Evolutionary conservation across 352 stramenopile species (phyloP).

Genomic region (Globisporangium barbulae): DNA sequence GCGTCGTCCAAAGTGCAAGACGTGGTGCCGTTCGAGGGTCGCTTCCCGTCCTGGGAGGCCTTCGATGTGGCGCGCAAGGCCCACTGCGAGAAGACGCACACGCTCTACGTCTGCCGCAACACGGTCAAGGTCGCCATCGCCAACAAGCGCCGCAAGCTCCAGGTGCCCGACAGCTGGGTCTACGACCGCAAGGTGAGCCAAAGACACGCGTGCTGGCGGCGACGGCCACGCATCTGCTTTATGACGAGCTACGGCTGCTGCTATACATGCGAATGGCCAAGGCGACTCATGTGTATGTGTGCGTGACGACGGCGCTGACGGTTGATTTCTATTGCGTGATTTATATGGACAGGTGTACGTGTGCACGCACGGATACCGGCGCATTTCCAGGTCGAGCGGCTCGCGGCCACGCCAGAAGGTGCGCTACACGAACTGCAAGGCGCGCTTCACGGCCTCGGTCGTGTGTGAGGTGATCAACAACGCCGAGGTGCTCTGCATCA

Average conservation of each 20-base stretch:
- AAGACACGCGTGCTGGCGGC: background rate
- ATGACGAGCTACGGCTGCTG: background rate
- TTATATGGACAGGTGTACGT: constrained; percentile 50
- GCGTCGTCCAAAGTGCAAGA: constrained; percentile 35
- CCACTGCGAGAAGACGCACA: constrained; percentile 76
- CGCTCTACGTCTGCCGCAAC: constrained; percentile 79
- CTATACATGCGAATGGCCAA: background rate
- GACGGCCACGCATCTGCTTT: background rate
- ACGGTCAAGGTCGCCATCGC: constrained; percentile 69
- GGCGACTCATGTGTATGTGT: background rate
- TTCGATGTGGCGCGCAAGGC: constrained; percentile 63
- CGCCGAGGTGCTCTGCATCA: constrained; percentile 58
- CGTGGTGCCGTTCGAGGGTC: constrained; percentile 62
- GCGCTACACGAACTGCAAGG: constrained; percentile 65
- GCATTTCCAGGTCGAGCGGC: constrained; percentile 58
- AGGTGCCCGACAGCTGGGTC: constrained; percentile 59
- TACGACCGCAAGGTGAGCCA: constrained; percentile 60
- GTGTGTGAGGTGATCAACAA: constrained; percentile 49
- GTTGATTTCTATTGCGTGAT: background rate
- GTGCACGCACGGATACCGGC: constrained; percentile 71
- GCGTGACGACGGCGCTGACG: background rate
- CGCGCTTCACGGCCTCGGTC: constrained; percentile 62
- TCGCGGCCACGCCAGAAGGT: constrained; percentile 63
- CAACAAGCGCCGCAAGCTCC: constrained; percentile 68
- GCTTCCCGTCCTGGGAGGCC: constrained; percentile 74